Conservation (phyloP, 768 basidiomycete genomes). For the Rhodosporidiobolus sp. region DNA sequence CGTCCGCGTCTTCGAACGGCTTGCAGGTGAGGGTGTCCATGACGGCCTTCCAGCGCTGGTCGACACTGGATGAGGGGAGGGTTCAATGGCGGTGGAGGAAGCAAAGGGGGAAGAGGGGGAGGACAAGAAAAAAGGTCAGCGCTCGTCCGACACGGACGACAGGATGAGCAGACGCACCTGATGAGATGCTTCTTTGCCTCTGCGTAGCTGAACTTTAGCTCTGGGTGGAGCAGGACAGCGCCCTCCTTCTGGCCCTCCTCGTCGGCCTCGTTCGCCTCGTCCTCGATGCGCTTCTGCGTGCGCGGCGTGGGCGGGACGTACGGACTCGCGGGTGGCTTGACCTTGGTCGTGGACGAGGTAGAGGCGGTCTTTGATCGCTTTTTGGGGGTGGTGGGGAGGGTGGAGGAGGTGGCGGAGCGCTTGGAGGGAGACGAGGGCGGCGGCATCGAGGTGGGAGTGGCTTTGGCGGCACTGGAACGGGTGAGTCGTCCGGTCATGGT, state of each 20-base stretch:
- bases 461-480: background rate
- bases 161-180: background rate
- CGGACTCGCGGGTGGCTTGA: constrained; percentile 1
- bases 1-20: constrained; percentile 62
- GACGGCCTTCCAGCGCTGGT: constrained; percentile 67
- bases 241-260: constrained; percentile 19
- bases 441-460: background rate
- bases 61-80: constrained; percentile 48
- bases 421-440: constrained; percentile 20
- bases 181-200: constrained; percentile 72
- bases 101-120: too few species aligned
- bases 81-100: too few species aligned
- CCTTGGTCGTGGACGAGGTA: background rate
- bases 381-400: constrained; percentile 15
- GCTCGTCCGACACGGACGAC: too few species aligned
- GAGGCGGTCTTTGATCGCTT: background rate
- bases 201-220: constrained; percentile 71
- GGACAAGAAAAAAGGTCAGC: too few species aligned
- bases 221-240: constrained; percentile 60
- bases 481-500: constrained; percentile 12
- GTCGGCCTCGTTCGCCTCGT: background rate
- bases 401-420: background rate
- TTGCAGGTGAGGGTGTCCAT: constrained; percentile 67
- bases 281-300: constrained; percentile 12
- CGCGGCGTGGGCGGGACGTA: constrained; percentile 29